Percentiles rank a stretch among this genome's conserved stretches.
phyloP scores from a whole-genome alignment of 768 basidiomycete species.

The Rhizopogon vinicolor region DNA sequence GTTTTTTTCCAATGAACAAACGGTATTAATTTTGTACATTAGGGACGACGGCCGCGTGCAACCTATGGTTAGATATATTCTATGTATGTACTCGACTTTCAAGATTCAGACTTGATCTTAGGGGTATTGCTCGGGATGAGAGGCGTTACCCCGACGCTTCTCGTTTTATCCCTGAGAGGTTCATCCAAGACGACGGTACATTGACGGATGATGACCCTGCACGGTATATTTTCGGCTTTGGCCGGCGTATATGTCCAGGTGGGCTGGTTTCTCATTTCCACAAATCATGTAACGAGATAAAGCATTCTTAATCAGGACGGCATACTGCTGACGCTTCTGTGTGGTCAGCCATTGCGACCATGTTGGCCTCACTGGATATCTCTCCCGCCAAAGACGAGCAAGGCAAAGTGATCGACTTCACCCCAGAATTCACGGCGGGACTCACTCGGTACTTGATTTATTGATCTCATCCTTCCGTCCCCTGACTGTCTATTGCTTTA shows the following conservation, averaged over 20 bases:
- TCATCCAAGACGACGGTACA: background rate
- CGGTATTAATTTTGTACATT: no score
- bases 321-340: background rate
- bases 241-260: no score
- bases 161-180: background rate
- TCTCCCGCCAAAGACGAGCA: constrained; percentile 8
- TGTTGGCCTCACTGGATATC: constrained; percentile 18
- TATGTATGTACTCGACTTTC: no score
- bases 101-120: constrained; percentile 1
- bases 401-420: constrained; percentile 2
- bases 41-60: no score
- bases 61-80: no score
- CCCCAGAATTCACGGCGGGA: constrained; percentile 1
- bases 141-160: no score
- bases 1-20: no score
- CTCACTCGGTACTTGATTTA: background rate
- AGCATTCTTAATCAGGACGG: background rate
- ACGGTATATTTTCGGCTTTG: background rate
- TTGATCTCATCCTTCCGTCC: no score
- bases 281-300: background rate
- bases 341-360: background rate
- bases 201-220: background rate
- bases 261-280: background rate
- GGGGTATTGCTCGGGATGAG: constrained; percentile 4
- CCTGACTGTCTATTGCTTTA: background rate